Evolutionary conservation across 2,329 filamentous ascomycete genomes (phyloP), one percentile per base, ranked within the genome.

Genomic region (Elsinoe necatrix): DNA sequence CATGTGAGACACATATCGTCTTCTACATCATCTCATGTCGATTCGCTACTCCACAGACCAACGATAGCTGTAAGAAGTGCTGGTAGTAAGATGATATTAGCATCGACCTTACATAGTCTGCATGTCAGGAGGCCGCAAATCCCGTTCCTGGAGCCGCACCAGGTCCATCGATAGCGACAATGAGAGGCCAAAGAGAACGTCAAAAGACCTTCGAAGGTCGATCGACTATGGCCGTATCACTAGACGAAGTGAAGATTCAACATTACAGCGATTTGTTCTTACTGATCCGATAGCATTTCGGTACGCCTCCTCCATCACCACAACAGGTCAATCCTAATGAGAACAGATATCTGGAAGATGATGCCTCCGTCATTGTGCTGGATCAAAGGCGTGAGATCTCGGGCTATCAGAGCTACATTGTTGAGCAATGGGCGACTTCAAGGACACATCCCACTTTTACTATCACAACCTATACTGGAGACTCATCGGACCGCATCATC

Each of bases 391-490:
- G 80, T 51, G 75, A 80, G 51, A 78, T 98, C 4, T 75, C 81
- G 59, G 92, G 92, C 62, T 97, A 96, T 72, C 91, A 97, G 70
- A 78, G 92, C 60, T 97, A 97, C 71, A 74, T 97, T 14, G 89
- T 97, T 62, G 93, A 97, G 70, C 93, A 98, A 77, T 98, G 93
- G 93, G 89, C 89, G 4, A 96, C 91, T 71, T 96, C 92, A 11
- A 83, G 93, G 54, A 80, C 84, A 57, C 89, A 95, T 60, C 92
- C 92, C 0, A 96, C 92, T 14, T 87, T 95, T 61, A 82, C 95
- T 51, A 95, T 97, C 62, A 87, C 87, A 41, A 95, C 91, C 2
- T 96, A 93, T 67, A 97, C 92, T 0, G 93, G 92, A 56, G 90
- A 96, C 64, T 78, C 82, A 31, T 83, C 83, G 31, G 87, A 95